Evolutionary conservation across 2,329 filamentous ascomycete genomes (phyloP).

Genomic region (Sporothrix dimorphospora): DNA sequence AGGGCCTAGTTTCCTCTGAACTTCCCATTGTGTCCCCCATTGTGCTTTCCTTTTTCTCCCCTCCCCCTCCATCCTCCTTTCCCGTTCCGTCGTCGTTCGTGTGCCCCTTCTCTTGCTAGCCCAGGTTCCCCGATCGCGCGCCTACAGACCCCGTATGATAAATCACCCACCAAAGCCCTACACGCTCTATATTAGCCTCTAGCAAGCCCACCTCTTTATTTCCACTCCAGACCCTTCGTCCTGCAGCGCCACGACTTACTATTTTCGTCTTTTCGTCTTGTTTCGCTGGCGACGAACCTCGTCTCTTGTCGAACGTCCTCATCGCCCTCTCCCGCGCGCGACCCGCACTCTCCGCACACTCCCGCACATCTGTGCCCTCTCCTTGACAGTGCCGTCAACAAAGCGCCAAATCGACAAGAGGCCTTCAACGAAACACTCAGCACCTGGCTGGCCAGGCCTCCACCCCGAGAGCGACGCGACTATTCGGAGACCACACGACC

Average conservation of each 20-base stretch:
- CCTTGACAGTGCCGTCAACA: neutral
- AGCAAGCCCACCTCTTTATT: neutral
- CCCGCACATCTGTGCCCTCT: neutral
- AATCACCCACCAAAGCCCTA: constrained; percentile 10
- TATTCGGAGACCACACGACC: neutral
- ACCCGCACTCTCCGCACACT: neutral
- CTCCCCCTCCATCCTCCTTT: constrained; percentile 8
- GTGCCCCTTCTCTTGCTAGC: neutral
- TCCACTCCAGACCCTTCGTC: neutral
- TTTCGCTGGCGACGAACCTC: neutral
- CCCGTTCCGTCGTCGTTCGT: neutral
- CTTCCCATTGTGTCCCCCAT: neutral
- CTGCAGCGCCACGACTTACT: constrained; percentile 25
- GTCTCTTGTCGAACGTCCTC: neutral
- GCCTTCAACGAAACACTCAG: neutral
- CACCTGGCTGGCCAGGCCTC: neutral
- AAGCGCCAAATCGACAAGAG: neutral
- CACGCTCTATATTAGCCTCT: constrained; percentile 23
- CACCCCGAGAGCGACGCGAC: neutral
- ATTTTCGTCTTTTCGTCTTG: neutral
- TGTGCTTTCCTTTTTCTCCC: neutral
- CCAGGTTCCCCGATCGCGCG: constrained; percentile 16
- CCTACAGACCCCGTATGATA: constrained; percentile 21
- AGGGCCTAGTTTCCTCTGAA: neutral
- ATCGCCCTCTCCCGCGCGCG: neutral